A percentile compares a stretch with the other conserved stretches of the same genome.
phyloP scores from a whole-genome alignment of 495 filamentous ascomycete species.

The Ramalina peruviana region DNA sequence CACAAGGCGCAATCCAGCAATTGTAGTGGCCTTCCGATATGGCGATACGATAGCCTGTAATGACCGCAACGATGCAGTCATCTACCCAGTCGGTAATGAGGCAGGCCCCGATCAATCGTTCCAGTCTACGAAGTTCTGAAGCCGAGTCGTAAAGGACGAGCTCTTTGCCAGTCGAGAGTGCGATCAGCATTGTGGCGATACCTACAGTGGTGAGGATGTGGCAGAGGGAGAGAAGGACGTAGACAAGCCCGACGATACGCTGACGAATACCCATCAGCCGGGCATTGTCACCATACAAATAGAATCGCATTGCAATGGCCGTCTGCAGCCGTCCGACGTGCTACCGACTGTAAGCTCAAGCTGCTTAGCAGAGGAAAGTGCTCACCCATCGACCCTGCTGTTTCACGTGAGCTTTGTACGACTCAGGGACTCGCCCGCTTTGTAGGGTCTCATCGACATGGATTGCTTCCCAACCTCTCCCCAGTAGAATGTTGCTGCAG shows the following conservation, averaged over 20 bases:
- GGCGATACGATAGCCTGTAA: slow-evolving; percentile 4
- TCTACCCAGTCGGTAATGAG: slow-evolving; percentile 2
- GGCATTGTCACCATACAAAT: slow-evolving; percentile 1
- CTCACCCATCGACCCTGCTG: slow-evolving; percentile 8
- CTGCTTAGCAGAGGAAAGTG: background rate
- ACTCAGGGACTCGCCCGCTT: slow-evolving; percentile 2
- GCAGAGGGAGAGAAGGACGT: slow-evolving; percentile 2
- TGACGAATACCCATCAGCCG: slow-evolving; percentile 4
- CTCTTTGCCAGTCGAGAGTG: background rate
- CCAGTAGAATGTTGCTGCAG: background rate
- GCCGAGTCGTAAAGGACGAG: background rate
- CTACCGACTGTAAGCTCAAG: too few species aligned
- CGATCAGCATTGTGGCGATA: background rate
- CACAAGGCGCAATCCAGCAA: slow-evolving; percentile 6
- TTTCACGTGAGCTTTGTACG: slow-evolving; percentile 9
- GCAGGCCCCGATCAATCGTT: background rate
- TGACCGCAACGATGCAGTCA: slow-evolving; percentile 1
- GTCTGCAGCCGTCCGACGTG: background rate
- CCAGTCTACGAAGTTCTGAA: background rate
- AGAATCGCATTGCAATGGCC: slow-evolving; percentile 2
- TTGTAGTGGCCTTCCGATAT: slow-evolving; percentile 2
- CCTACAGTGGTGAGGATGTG: slow-evolving; percentile 1
- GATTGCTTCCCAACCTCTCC: background rate
- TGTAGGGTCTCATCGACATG: slow-evolving; percentile 3
- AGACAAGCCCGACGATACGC: slow-evolving; percentile 1